Evolutionary conservation across 805 yeast species (phyloP).

Genomic region (Ogataea trehaloabstinens): DNA sequence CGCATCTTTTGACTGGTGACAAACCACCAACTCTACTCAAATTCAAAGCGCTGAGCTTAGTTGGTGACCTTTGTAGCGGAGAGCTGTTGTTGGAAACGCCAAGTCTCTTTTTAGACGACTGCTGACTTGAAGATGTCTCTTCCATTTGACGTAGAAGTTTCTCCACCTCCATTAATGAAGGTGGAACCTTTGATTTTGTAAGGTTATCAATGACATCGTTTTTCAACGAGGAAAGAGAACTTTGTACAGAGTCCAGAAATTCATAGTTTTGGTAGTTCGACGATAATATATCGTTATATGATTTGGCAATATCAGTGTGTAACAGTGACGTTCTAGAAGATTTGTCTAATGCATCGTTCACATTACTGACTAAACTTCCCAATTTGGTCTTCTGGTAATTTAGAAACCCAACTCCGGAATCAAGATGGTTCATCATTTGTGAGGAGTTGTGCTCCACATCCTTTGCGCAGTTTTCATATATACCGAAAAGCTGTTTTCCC

Average conservation of each 20-base stretch:
- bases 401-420: conserved; percentile 14
- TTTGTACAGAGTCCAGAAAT: conserved; percentile 2
- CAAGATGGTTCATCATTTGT: conserved; percentile 10
- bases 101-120: background rate
- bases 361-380: conserved; percentile 4
- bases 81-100: background rate
- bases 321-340: background rate
- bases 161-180: conserved; percentile 1
- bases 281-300: conserved; percentile 4
- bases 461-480: background rate
- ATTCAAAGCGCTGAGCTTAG: conserved; percentile 2
- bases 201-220: conserved; percentile 4
- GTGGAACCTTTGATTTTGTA: background rate
- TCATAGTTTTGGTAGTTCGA: conserved; percentile 2
- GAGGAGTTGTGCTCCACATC: conserved; percentile 4
- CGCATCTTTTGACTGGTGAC: conserved; percentile 1
- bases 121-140: background rate
- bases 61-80: conserved; percentile 1
- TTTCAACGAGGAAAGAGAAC: conserved; percentile 5
- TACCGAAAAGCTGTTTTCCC: background rate
- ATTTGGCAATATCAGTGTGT: conserved; percentile 6
- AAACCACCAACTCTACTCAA: background rate
- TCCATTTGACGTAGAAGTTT: background rate
- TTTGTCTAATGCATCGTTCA: background rate
- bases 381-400: conserved; percentile 15